Evolutionary conservation across 306 rosid species (phyloP).

Genomic region (Quercus berberidifolia): DNA sequence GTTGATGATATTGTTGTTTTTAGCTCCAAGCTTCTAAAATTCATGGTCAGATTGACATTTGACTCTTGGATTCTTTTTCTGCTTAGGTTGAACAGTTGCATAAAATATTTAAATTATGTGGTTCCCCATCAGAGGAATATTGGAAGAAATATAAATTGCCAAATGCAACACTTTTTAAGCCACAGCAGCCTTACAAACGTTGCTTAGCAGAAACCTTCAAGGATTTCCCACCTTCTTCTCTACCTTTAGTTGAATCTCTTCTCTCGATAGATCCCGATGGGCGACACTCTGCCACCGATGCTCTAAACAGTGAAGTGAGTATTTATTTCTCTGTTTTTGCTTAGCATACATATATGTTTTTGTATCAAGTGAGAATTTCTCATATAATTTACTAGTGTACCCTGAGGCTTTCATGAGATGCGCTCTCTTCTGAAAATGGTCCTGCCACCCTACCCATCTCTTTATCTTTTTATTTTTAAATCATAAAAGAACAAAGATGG

Average conservation of each 20-base stretch:
- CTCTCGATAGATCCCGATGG: slow-evolving; percentile 72
- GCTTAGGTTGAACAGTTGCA: slow-evolving; percentile 93
- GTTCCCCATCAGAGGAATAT: slow-evolving; percentile 87
- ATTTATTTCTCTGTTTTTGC: slow-evolving; percentile 2
- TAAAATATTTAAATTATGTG: slow-evolving; percentile 94
- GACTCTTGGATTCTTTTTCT: slow-evolving; percentile 28
- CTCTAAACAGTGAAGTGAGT: slow-evolving; percentile 81
- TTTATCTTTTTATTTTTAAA: background rate
- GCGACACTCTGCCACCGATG: slow-evolving; percentile 67
- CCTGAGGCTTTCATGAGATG: background rate
- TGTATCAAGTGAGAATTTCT: background rate
- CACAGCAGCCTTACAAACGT: slow-evolving; percentile 80
- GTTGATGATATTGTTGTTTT: background rate
- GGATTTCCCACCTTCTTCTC: slow-evolving; percentile 72
- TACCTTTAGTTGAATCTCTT: slow-evolving; percentile 72
- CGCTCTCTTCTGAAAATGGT: background rate
- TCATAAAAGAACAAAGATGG: background rate
- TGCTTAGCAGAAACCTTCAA: slow-evolving; percentile 53
- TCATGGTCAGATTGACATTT: slow-evolving; percentile 28
- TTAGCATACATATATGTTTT: background rate
- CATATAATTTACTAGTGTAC: background rate
- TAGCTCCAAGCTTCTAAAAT: slow-evolving; percentile 12
- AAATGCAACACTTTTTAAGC: slow-evolving; percentile 89
- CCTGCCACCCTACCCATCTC: too few relatives aligned
- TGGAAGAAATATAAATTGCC: slow-evolving; percentile 89